Conservation (phyloP, 2,329 filamentous ascomycete species). For the Emydomyces testavorans region DNA sequence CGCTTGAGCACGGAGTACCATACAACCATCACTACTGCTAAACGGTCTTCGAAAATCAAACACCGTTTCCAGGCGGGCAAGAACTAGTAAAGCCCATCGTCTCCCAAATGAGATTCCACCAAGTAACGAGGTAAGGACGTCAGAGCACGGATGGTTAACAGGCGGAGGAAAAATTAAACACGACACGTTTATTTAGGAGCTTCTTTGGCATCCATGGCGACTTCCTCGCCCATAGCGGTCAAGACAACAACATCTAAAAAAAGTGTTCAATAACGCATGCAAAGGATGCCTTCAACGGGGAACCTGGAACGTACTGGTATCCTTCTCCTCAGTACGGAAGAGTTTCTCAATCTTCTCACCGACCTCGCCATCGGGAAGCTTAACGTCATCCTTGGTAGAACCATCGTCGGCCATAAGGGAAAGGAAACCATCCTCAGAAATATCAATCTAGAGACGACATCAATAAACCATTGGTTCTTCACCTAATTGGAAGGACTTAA, state of each 20-base stretch:
- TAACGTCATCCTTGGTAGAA: conserved; percentile 87
- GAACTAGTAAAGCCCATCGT: conserved; percentile 4
- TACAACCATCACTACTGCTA: conserved; percentile 3
- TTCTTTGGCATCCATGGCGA: conserved; percentile 88
- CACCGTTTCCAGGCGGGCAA: conserved; percentile 8
- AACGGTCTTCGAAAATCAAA: conserved; percentile 5
- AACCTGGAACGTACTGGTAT: conserved; percentile 61
- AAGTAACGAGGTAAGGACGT: background rate
- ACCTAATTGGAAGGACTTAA: background rate
- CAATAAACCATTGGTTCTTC: background rate
- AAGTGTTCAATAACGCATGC: conserved; percentile 8
- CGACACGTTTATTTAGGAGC: conserved; percentile 41
- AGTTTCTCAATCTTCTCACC: conserved; percentile 75
- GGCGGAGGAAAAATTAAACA: background rate
- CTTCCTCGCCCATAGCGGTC: conserved; percentile 92
- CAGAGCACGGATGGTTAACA: conserved; percentile 2
- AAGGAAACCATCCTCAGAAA: conserved; percentile 88
- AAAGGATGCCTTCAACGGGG: background rate
- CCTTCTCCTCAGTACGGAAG: conserved; percentile 75
- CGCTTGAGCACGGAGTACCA: conserved; percentile 6
- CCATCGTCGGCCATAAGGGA: conserved; percentile 84
- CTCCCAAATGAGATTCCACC: conserved; percentile 4
- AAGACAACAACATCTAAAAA: conserved; percentile 76
- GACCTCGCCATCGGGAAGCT: conserved; percentile 78
- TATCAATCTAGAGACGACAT: conserved; percentile 55